A percentile compares a stretch with the other conserved stretches of the same genome.
phyloP scores from a whole-genome alignment of 139 green algal genomes.

The Yamagishiella unicocca region DNA sequence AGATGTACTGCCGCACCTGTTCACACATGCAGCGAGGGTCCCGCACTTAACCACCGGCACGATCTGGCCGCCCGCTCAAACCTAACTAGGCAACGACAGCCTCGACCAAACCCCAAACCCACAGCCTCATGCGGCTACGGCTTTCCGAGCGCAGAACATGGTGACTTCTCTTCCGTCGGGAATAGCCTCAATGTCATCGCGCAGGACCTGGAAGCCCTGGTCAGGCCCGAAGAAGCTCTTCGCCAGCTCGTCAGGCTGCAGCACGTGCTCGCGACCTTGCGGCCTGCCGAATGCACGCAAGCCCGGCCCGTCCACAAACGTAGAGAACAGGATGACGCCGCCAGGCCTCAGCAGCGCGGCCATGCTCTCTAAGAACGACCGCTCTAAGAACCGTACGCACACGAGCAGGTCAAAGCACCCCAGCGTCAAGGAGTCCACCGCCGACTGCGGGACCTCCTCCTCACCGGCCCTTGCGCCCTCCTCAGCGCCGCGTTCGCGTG shows the following conservation, averaged over 20 bases:
- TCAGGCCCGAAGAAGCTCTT: conserved; percentile 39
- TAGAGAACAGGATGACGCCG: conserved; percentile 58
- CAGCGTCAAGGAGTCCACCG: not conserved
- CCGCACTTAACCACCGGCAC: no score
- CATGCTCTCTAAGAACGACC: conserved; percentile 46
- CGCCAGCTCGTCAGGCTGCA: conserved; percentile 57
- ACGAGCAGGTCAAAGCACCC: conserved; percentile 55
- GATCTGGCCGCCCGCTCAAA: no score
- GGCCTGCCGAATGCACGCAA: conserved; percentile 56
- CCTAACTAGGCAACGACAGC: no score
- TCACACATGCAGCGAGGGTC: no score
- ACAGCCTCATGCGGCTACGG: not conserved
- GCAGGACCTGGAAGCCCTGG: conserved; percentile 58
- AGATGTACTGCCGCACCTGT: no score
- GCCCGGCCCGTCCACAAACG: conserved; percentile 58
- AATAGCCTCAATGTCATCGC: conserved; percentile 35
- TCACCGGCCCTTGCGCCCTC: not conserved
- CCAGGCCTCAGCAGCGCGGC: conserved; percentile 38
- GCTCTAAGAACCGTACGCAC: conserved; percentile 58
- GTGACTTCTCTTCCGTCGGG: conserved; percentile 46
- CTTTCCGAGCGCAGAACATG: conserved; percentile 49
- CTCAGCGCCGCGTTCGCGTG: no score
- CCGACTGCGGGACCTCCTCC: no score
- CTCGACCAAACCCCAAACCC: no score
- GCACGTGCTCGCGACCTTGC: conserved; percentile 50